Base-by-base conservation (phyloP, 768 basidiomycete species). In the Pleurotus ostreatus region DNA sequence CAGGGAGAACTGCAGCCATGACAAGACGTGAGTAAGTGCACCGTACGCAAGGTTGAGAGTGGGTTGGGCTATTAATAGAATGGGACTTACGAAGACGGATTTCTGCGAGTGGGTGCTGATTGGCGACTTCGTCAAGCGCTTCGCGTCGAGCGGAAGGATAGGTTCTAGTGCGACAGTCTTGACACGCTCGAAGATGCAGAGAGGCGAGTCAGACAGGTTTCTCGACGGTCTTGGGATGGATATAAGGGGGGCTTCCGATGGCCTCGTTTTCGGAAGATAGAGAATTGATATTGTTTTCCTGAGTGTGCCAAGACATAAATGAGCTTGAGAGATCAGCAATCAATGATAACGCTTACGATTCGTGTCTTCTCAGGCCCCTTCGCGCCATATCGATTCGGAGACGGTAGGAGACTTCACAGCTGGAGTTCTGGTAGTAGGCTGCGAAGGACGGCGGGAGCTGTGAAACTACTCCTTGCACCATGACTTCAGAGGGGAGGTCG, bases 191-290 rank as follows among this genome's bases (percentile, higher is more conserved):
- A 68, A 62, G 40, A 61, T 44, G 52, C 57, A 59, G 41, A 61
- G 59, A 39, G 64, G 41, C 39, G 57, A 49, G 44, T 59, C 60
- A n/a, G 60, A 59, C 22, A 57, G 51, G 18, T 61, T 55, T 49
- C 63, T 55, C 23, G 65, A 63, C 16, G 66, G 64, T 53, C 62
- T 62, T 13, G 69, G 72, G 18, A 74, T 69, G 13, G 65, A 56
- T n/a, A 64, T 58, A 43, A 75, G 48, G 3, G 73, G 66, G 13
- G 74, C 71, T 38, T 66, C 54, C 12, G 62, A 39, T 3, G 77
- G 78, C 46, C 68, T 68, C 13, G 76, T 68, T 61, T 77, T 76
- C 2, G 77, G 78, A 16, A 79, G 66, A 60, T 78, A 78, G 38
- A 75, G 66, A 11, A 79, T 62, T 8, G 70, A 73, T 46, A 77